Evolutionary conservation across 2,329 filamentous ascomycete genomes (phyloP).

Genomic region (Alternaria tenuissima): DNA sequence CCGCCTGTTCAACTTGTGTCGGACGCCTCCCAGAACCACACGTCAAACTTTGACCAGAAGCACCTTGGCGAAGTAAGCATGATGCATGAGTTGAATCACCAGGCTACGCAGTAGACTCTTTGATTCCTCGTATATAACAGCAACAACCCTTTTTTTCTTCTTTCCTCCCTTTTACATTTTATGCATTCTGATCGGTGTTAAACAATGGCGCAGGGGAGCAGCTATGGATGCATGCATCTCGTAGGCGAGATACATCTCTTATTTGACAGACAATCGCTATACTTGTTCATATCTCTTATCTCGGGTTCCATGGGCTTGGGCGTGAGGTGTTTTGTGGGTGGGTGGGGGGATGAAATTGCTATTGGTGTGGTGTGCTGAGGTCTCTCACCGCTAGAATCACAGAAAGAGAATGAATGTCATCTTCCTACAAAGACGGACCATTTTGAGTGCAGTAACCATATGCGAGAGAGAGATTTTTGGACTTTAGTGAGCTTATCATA

Average conservation of each 20-base stretch:
- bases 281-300: background rate
- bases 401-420: background rate
- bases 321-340: background rate
- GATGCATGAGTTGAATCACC: conserved; percentile 36
- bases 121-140: background rate
- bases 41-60: conserved; percentile 42
- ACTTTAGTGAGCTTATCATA: background rate
- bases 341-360: conserved; percentile 3
- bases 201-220: conserved; percentile 11
- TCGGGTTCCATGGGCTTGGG: background rate
- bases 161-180: background rate
- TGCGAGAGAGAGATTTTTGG: background rate
- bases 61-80: conserved; percentile 46
- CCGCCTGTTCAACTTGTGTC: conserved; percentile 34
- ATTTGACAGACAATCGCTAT: conserved; percentile 18
- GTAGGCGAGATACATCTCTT: conserved; percentile 6
- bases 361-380: background rate
- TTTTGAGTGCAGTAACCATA: too few relatives aligned
- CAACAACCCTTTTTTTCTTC: background rate
- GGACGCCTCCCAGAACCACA: background rate
- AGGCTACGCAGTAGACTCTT: conserved; percentile 39
- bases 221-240: conserved; percentile 10
- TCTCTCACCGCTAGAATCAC: background rate
- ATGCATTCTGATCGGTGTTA: conserved; percentile 26
- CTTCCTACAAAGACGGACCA: too few relatives aligned